Evolutionary conservation across 2,329 filamentous ascomycete genomes (phyloP).

Genomic region (Apiospora sp.): DNA sequence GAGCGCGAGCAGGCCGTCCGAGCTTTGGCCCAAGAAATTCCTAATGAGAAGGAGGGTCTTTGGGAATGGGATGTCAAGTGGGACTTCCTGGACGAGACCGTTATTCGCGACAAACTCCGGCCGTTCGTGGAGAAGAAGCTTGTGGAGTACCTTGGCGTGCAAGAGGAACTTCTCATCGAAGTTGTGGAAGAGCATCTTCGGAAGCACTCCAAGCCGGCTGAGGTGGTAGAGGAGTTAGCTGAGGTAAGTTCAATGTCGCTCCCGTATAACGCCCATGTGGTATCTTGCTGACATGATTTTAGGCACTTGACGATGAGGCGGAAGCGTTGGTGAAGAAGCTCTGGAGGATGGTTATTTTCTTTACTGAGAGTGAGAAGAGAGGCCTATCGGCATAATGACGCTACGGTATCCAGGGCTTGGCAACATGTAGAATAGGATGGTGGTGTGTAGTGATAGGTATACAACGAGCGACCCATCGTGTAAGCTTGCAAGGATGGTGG

Average conservation of each 20-base stretch:
- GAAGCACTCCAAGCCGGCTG: conserved; percentile 76
- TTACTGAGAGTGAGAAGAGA: conserved; percentile 91
- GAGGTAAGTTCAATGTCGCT: conserved; percentile 68
- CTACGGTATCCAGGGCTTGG: not conserved
- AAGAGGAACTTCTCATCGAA: conserved; percentile 94
- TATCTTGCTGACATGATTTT: conserved; percentile 40
- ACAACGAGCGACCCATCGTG: not conserved
- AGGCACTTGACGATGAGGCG: conserved; percentile 93
- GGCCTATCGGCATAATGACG: conserved; percentile 72
- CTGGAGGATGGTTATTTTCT: conserved; percentile 99
- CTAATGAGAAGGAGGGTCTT: conserved; percentile 82
- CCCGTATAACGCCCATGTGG: not conserved
- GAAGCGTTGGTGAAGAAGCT: conserved; percentile 95
- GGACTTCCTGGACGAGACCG: conserved; percentile 84
- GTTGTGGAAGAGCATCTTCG: conserved; percentile 88
- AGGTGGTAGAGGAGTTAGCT: conserved; percentile 84
- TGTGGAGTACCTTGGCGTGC: conserved; percentile 93
- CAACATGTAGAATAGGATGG: not conserved
- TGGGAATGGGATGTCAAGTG: conserved; percentile 95
- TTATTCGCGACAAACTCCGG: conserved; percentile 85
- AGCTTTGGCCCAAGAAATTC: conserved; percentile 88
- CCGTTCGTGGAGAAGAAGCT: conserved; percentile 99
- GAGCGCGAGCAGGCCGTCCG: conserved; percentile 84
- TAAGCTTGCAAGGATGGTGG: not conserved
- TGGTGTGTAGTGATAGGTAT: not conserved